phyloP scores from a whole-genome alignment of 495 filamentous ascomycete species.

The Neurospora sp. region DNA sequence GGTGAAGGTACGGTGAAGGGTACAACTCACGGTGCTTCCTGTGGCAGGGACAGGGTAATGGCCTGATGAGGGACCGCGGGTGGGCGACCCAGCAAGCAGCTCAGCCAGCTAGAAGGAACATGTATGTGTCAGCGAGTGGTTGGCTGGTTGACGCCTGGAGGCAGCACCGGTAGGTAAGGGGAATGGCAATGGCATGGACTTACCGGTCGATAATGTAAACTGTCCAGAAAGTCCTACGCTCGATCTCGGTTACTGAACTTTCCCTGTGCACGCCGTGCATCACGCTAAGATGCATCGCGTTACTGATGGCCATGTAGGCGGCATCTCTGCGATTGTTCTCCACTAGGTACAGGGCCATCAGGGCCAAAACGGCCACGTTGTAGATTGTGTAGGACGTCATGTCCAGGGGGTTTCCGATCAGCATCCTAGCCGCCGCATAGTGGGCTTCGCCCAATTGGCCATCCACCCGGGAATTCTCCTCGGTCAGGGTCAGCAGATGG shows the following conservation, averaged over 20 bases:
- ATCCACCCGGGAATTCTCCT: slow-evolving; percentile 8
- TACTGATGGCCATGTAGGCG: slow-evolving; percentile 26
- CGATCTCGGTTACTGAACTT: slow-evolving; percentile 16
- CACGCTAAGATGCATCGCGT: slow-evolving; percentile 26
- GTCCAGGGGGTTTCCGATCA: slow-evolving; percentile 30
- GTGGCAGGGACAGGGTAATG: slow-evolving; percentile 23
- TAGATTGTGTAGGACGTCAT: slow-evolving; percentile 15
- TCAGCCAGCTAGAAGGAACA: slow-evolving; percentile 23
- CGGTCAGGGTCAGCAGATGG: slow-evolving; percentile 9
- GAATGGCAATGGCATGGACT: slow-evolving; percentile 1
- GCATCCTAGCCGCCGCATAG: slow-evolving; percentile 23
- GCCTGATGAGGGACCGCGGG: slow-evolving; percentile 24
- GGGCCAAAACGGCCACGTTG: slow-evolving; percentile 24
- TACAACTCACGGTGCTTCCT: slow-evolving; percentile 19
- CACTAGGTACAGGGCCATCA: slow-evolving; percentile 31
- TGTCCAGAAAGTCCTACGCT: slow-evolving; percentile 33
- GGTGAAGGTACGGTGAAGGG: not conserved
- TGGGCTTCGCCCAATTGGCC: slow-evolving; percentile 19
- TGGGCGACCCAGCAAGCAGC: slow-evolving; percentile 34
- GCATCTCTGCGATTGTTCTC: slow-evolving; percentile 32
- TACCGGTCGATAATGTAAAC: slow-evolving; percentile 33
- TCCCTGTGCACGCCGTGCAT: slow-evolving; percentile 28
- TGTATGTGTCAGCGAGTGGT: not conserved
- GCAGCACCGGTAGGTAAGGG: not conserved
- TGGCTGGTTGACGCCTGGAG: not conserved